A percentile compares a stretch with the other conserved stretches of the same genome.
Evolutionary conservation across 495 filamentous ascomycete species (phyloP).

Genomic region (Diplogelasinospora grovesii): DNA sequence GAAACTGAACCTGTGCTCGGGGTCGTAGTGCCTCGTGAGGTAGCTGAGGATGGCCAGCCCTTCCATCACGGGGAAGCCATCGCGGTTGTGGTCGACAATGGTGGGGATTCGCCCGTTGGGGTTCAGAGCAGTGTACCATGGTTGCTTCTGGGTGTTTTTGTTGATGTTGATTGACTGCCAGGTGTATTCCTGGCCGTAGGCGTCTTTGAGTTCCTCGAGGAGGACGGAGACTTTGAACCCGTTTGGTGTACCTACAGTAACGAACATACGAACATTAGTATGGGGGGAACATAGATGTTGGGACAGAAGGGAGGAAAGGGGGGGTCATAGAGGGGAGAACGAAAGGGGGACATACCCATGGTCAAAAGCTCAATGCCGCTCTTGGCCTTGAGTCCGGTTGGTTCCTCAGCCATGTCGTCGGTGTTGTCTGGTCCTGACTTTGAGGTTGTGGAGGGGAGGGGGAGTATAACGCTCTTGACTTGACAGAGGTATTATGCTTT

Average conservation of each 20-base stretch:
- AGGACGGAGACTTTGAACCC: conserved; percentile 64
- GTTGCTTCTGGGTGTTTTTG: conserved; percentile 72
- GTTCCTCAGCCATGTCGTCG: conserved; percentile 30
- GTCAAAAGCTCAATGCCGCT: conserved; percentile 53
- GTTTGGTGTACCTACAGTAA: conserved; percentile 33
- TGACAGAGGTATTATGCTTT: too few species aligned
- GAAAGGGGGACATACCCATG: too few species aligned
- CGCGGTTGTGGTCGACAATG: conserved; percentile 60
- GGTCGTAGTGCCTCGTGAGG: conserved; percentile 68
- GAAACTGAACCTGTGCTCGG: conserved; percentile 70
- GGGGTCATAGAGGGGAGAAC: conserved; percentile 1
- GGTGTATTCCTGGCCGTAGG: conserved; percentile 51
- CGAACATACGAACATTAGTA: not conserved
- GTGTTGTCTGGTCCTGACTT: not conserved
- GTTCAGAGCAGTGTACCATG: conserved; percentile 57
- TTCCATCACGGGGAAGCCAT: conserved; percentile 65
- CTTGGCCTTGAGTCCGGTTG: conserved; percentile 47
- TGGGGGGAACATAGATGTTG: conserved; percentile 6
- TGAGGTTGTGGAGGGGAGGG: too few species aligned
- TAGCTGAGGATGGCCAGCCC: conserved; percentile 72
- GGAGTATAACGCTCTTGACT: too few species aligned
- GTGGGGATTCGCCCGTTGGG: conserved; percentile 87
- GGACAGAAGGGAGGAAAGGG: not conserved
- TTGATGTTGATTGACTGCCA: conserved; percentile 60
- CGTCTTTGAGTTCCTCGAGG: conserved; percentile 65